Base-by-base conservation (phyloP, 768 basidiomycete species). In the Holtermannia corniformis region DNA sequence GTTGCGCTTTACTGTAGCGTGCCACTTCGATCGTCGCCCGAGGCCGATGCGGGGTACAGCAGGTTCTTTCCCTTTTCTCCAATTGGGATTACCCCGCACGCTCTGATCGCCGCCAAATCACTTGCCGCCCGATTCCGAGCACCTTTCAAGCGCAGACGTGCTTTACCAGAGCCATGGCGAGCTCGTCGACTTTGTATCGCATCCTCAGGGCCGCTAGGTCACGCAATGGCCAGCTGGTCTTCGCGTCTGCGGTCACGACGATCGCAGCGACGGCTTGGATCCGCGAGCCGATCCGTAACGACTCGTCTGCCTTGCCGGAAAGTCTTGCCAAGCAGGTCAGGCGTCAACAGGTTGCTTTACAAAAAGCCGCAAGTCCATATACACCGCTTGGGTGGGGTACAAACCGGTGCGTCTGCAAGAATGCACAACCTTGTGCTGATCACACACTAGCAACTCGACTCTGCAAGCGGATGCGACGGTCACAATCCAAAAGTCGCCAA, bases 311-410 rank as follows among this genome's bases (percentile, higher is more conserved):
- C 28, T 37, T 54, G 16, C 20, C 44, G n/a, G 56, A 62, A 43
- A 37, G 57, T 1, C 21, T 56, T 12, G 46, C 57, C 4, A 50
- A 51, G 14, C 24, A 52, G n/a, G 41, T 53, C 41, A 58, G 57
- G 49, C 59, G 61, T 44, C 43, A 46, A 23, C 12, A 37, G 2
- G 52, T 52, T 37, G 21, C 44, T 22, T 20, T 47, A 3, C 46
- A 47, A 7, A 23, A 54, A 4, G 47, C 55, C 12, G 42, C 59
- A 10, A 55, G 57, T 16, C 64, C 63, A 14, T 64, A 60, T 47
- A 51, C 58, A n/a, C 58, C 61, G 12, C 52, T 63, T 21, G 68
- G 61, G 41, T 72, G 71, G 71, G 71, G 71, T 3, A 60, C 53
- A 27, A 72, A 72, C 45, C 57, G 58, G 46, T 66, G 59, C 14